A percentile compares a stretch with the other conserved stretches of the same genome.
Conservation (phyloP, 2,329 filamentous ascomycete species). For the Aspergillus pseudonomiae region DNA sequence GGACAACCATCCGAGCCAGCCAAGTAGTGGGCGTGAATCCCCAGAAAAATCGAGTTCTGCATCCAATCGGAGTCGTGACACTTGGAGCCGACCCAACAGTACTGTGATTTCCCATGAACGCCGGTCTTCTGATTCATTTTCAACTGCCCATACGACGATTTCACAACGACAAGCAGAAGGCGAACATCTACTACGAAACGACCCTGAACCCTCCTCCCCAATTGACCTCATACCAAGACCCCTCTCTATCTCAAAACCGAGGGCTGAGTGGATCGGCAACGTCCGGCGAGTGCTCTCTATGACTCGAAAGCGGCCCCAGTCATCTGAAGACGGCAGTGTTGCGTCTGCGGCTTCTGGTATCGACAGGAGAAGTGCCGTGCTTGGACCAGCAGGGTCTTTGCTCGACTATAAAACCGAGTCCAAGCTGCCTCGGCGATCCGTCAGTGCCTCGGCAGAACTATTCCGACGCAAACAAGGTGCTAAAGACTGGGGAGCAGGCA, state of each 20-base stretch:
- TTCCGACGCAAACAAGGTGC: slow-evolving; percentile 56
- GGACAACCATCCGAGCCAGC: slow-evolving; percentile 26
- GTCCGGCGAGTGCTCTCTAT: slow-evolving; percentile 65
- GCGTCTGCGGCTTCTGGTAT: slow-evolving; percentile 32
- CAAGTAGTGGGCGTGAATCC: slow-evolving; percentile 29
- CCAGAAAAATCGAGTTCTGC: slow-evolving; percentile 26
- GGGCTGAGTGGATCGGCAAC: slow-evolving; percentile 69
- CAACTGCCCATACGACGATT: slow-evolving; percentile 54
- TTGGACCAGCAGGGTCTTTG: slow-evolving; percentile 14
- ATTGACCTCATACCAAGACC: slow-evolving; percentile 34
- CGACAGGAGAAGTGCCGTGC: slow-evolving; percentile 28
- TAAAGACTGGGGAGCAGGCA: slow-evolving; percentile 54
- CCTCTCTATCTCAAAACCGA: slow-evolving; percentile 39
- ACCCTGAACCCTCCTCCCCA: slow-evolving; percentile 30
- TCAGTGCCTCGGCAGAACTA: slow-evolving; percentile 51
- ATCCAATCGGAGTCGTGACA: slow-evolving; percentile 27
- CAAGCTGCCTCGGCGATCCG: slow-evolving; percentile 46
- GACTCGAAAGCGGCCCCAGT: slow-evolving; percentile 33
- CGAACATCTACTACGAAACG: slow-evolving; percentile 54
- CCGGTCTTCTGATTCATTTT: slow-evolving; percentile 54
- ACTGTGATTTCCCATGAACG: slow-evolving; percentile 35
- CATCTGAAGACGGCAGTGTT: slow-evolving; percentile 19
- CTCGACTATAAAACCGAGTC: slow-evolving; percentile 7
- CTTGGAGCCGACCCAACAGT: slow-evolving; percentile 28
- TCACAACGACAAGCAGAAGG: slow-evolving; percentile 55